Percentiles rank a stretch among this genome's conserved stretches.
These are phyloP conservation scores for Penicillium nordicum DNA, from an alignment of 2,329 filamentous ascomycete genomes.

Conservation along the genomic window DNA sequence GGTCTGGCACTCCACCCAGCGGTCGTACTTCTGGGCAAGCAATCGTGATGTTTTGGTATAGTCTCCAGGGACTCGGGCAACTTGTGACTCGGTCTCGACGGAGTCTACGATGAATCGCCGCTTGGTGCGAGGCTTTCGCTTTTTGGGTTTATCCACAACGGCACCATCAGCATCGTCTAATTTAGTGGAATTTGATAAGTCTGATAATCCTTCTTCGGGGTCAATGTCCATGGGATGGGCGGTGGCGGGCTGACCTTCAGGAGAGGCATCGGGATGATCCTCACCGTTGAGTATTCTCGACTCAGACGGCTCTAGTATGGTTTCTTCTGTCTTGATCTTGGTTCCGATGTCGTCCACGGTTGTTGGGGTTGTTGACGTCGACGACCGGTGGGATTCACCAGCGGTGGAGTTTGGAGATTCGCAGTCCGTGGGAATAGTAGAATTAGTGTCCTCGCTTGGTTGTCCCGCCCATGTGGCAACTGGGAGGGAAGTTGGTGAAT, in stretches of 20 bases:
- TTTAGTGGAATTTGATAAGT: constrained; percentile 27
- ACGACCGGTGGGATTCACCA: constrained; percentile 34
- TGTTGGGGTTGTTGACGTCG: constrained; percentile 37
- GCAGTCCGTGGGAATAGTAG: constrained; percentile 18
- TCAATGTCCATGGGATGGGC: constrained; percentile 16
- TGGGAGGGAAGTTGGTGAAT: constrained; percentile 4
- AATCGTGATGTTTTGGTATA: constrained; percentile 78
- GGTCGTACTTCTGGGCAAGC: constrained; percentile 70
- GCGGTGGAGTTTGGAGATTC: constrained; percentile 29
- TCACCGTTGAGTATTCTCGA: constrained; percentile 3
- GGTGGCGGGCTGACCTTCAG: constrained; percentile 9
- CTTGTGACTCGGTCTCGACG: constrained; percentile 36
- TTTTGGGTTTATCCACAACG: constrained; percentile 18
- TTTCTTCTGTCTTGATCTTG: constrained; percentile 21
- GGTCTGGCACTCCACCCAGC: constrained; percentile 85
- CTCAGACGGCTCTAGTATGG: constrained; percentile 2
- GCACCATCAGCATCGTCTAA: constrained; percentile 27
- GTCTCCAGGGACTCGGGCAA: constrained; percentile 63
- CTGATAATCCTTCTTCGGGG: constrained; percentile 21
- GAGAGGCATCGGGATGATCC: constrained; percentile 11
- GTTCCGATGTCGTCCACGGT: constrained; percentile 30
- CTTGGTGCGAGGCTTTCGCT: constrained; percentile 25
- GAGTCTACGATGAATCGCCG: constrained; percentile 32
- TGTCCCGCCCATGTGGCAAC: constrained; percentile 1
- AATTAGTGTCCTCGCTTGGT: neutral